These are phyloP conservation scores for Cyberlindnera bimundalis DNA, from an alignment of 805 yeast species.

Conservation along the genomic window DNA sequence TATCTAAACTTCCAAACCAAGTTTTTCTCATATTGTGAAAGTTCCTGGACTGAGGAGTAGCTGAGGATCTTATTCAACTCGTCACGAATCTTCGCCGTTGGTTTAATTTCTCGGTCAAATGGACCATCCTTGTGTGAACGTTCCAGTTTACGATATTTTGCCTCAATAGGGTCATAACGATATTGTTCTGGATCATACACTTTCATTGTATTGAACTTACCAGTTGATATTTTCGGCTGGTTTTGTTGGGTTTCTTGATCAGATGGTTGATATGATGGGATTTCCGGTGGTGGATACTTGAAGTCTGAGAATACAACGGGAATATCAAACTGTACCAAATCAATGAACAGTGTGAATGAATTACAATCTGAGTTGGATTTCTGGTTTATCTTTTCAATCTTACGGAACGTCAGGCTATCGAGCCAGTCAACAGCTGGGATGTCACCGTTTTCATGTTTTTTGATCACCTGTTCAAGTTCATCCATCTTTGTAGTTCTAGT, in stretches of 20 bases:
- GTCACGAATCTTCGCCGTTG: conserved; percentile 78
- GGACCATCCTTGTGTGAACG: conserved; percentile 76
- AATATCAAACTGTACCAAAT: conserved; percentile 61
- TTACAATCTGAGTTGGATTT: conserved; percentile 29
- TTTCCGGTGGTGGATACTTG: conserved; percentile 35
- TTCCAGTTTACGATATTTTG: conserved; percentile 78
- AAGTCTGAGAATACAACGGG: conserved; percentile 70
- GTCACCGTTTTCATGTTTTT: conserved; percentile 67
- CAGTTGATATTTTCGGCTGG: conserved; percentile 30
- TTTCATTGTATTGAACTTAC: conserved; percentile 32
- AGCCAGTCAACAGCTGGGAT: conserved; percentile 65
- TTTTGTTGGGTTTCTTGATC: conserved; percentile 34
- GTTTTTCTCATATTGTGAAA: conserved; percentile 80
- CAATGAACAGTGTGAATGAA: conserved; percentile 42
- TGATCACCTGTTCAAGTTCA: conserved; percentile 49
- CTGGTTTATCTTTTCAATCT: conserved; percentile 34
- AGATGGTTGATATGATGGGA: conserved; percentile 40
- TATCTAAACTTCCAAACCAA: conserved; percentile 89
- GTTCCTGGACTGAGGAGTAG: conserved; percentile 80
- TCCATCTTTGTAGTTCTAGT: conserved; percentile 37
- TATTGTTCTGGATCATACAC: conserved; percentile 70
- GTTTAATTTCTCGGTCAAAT: conserved; percentile 81
- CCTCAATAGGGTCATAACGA: conserved; percentile 78
- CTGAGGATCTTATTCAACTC: conserved; percentile 64
- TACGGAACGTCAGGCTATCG: conserved; percentile 59